phyloP scores from a whole-genome alignment of 2,329 filamentous ascomycete genomes.

The Bipolaris bicolor region DNA sequence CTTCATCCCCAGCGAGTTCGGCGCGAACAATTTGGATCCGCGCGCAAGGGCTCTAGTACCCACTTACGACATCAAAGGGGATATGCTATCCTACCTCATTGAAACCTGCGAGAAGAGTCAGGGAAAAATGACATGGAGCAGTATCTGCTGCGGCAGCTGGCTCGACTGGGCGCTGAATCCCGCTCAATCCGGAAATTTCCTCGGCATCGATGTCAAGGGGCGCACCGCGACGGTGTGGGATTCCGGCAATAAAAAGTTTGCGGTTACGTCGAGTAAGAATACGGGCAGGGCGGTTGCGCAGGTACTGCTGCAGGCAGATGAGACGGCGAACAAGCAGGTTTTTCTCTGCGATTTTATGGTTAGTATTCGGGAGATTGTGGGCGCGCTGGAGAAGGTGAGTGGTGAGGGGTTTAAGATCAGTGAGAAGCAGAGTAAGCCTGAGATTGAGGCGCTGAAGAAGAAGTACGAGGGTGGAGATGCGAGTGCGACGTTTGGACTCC shows the following conservation, averaged over 20 bases:
- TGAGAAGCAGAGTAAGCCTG: slow-evolving; percentile 11
- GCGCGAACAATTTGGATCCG: slow-evolving; percentile 46
- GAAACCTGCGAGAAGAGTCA: slow-evolving; percentile 24
- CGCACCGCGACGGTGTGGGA: slow-evolving; percentile 28
- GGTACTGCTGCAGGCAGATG: slow-evolving; percentile 7
- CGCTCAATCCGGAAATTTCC: slow-evolving; percentile 27
- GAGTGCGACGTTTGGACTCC: slow-evolving; percentile 22
- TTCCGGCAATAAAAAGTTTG: slow-evolving; percentile 23
- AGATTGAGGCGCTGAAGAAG: slow-evolving; percentile 15
- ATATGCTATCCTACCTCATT: slow-evolving; percentile 45
- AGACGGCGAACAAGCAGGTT: slow-evolving; percentile 31
- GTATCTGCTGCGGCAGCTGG: slow-evolving; percentile 31
- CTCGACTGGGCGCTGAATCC: slow-evolving; percentile 33
- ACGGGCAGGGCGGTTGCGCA: slow-evolving; percentile 28
- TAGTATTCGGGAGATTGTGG: slow-evolving; percentile 20
- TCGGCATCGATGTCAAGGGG: slow-evolving; percentile 28
- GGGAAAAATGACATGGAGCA: slow-evolving; percentile 27
- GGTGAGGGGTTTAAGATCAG: slow-evolving; percentile 22
- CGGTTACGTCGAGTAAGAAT: slow-evolving; percentile 25
- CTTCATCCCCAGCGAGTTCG: slow-evolving; percentile 52
- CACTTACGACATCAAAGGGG: slow-evolving; percentile 47
- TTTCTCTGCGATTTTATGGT: slow-evolving; percentile 32
- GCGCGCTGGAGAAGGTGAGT: slow-evolving; percentile 19
- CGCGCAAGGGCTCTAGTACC: slow-evolving; percentile 39
- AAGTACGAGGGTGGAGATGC: slow-evolving; percentile 27